These are phyloP conservation scores for Nepenthes alata DNA, from an alignment of 179 eudicot genomes.

Conservation along the genomic window DNA sequence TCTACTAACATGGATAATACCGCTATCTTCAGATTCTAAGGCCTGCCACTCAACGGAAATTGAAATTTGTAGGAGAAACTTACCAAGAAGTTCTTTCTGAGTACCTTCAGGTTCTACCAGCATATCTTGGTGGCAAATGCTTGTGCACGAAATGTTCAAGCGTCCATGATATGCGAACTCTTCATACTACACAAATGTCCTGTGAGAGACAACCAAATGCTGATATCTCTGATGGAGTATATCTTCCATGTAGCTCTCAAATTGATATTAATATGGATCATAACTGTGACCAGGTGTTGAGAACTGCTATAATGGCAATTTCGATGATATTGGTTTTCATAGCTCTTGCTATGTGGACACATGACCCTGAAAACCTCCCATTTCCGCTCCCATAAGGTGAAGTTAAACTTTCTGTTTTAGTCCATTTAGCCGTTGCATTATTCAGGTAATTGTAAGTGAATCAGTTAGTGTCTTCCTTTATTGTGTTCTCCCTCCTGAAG, in stretches of 20 bases:
- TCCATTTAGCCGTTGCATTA: too few relatives aligned
- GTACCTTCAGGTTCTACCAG: constrained; percentile 43
- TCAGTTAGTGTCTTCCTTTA: too few relatives aligned
- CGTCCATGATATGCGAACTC: constrained; percentile 8
- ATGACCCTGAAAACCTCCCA: constrained; percentile 34
- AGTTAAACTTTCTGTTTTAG: too few relatives aligned
- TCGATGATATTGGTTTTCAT: constrained; percentile 52
- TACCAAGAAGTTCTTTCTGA: constrained; percentile 44
- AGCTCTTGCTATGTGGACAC: constrained; percentile 41
- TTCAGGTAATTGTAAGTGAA: too few relatives aligned
- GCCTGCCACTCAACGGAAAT: constrained; percentile 53
- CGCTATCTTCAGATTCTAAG: constrained; percentile 40
- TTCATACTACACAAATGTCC: constrained; percentile 9
- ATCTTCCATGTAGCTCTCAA: constrained; percentile 20
- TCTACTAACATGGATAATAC: constrained; percentile 1
- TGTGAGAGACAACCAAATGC: constrained; percentile 11
- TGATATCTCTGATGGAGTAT: constrained; percentile 15
- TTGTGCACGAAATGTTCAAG: constrained; percentile 42
- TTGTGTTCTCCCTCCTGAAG: too few relatives aligned
- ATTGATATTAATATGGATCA: constrained; percentile 17
- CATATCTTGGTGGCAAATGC: constrained; percentile 64
- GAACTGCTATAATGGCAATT: constrained; percentile 54
- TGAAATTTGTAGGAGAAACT: constrained; percentile 49
- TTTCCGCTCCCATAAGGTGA: not conserved
- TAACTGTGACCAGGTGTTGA: constrained; percentile 22